phyloP scores from a whole-genome alignment of 176 grass and related monocot species.

The Bothriochloa decipiens region DNA sequence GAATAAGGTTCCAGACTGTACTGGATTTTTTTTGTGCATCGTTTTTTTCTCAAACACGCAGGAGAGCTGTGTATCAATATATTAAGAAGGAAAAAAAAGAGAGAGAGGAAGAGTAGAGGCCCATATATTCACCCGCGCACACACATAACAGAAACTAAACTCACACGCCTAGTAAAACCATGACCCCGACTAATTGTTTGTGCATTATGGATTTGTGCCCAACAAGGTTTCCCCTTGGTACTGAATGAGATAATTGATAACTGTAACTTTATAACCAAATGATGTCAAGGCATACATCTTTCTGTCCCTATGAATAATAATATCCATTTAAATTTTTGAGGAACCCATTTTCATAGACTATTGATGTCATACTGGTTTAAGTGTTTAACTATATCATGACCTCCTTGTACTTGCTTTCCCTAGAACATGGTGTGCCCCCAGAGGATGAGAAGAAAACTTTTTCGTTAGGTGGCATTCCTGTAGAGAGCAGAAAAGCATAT shows the following conservation, averaged over 20 bases:
- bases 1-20: no score
- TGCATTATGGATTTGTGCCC: not conserved
- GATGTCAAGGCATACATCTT: conserved; percentile 17
- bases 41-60: not conserved
- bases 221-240: no score
- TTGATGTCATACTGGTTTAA: conserved; percentile 13
- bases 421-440: not conserved
- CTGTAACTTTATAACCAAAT: not conserved
- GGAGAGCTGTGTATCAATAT: not conserved
- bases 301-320: conserved; percentile 20
- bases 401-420: conserved; percentile 33
- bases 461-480: not conserved
- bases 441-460: not conserved
- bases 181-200: not conserved
- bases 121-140: no score
- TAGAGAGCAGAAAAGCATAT: not conserved
- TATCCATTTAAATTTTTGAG: conserved; percentile 24
- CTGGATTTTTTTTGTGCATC: no score
- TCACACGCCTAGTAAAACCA: no score
- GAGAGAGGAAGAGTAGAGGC: no score
- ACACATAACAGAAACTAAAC: no score
- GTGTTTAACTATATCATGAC: conserved; percentile 16
- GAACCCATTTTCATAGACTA: conserved; percentile 8
- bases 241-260: not conserved
- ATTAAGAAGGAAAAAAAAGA: not conserved